phyloP scores from a whole-genome alignment of 1,284 basidiomycete genomes.

The Heterobasidion occidentale region DNA sequence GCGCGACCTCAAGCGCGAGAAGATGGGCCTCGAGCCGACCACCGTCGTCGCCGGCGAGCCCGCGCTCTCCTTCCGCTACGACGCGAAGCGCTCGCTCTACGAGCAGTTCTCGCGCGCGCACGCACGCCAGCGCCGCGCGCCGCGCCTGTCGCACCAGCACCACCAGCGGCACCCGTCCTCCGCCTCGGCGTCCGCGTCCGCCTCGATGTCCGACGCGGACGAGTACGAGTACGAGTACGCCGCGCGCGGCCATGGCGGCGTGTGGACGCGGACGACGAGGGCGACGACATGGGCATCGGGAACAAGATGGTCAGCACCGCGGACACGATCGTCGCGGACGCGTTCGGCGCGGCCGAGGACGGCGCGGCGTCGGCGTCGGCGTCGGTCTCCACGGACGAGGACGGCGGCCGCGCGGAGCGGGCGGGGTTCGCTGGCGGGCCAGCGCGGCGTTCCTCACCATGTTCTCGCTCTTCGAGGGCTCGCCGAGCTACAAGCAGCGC shows the following conservation, averaged over 20 bases:
- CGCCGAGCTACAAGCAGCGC: constrained; percentile 81
- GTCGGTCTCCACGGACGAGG: constrained; percentile 12
- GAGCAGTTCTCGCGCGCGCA: constrained; percentile 68
- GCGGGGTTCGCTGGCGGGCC: constrained; percentile 8
- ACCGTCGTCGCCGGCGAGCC: constrained; percentile 75
- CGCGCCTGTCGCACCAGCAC: constrained; percentile 34
- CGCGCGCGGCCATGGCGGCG: constrained; percentile 12
- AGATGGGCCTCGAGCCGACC: constrained; percentile 79
- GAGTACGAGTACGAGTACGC: too few species aligned
- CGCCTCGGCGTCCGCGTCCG: constrained; percentile 27
- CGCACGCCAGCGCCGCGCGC: constrained; percentile 41
- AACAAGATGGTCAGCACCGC: constrained; percentile 12
- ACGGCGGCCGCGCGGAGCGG: too few species aligned
- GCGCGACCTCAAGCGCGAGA: constrained; percentile 88
- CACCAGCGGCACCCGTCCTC: too few species aligned
- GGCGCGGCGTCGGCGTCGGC: constrained; percentile 1
- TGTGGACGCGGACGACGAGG: constrained; percentile 13
- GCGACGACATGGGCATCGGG: constrained; percentile 8
- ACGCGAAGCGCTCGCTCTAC: constrained; percentile 76
- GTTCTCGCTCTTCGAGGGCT: constrained; percentile 76
- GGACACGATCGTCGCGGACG: constrained; percentile 18
- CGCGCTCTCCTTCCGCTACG: constrained; percentile 76
- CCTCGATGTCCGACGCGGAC: too few species aligned
- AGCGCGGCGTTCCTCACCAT: constrained; percentile 53
- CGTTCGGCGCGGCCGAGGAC: constrained; percentile 12